Conservation (phyloP, 208 protist species). For the Leishmania arabica region DNA sequence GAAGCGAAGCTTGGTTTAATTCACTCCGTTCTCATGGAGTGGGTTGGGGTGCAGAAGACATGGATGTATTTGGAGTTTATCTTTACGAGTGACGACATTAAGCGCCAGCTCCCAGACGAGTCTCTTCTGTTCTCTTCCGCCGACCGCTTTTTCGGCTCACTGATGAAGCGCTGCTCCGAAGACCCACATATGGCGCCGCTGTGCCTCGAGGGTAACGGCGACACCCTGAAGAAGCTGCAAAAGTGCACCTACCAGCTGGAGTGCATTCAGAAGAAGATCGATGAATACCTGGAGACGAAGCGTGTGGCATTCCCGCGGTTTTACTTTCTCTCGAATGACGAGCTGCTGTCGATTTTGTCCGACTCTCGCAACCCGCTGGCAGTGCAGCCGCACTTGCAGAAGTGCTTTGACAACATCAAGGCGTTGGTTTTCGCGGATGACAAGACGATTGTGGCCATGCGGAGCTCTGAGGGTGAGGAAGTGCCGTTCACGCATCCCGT, state of each 20-base stretch:
- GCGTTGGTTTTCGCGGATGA: constrained; percentile 77
- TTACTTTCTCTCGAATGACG: constrained; percentile 98
- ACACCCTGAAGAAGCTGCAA: constrained; percentile 84
- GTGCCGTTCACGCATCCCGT: constrained; percentile 83
- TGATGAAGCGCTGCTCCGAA: constrained; percentile 83
- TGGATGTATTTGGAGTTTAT: constrained; percentile 99
- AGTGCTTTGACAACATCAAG: constrained; percentile 96
- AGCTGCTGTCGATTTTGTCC: constrained; percentile 97
- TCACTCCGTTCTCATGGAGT: constrained; percentile 90
- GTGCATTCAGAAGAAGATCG: constrained; percentile 94
- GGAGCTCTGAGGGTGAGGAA: constrained; percentile 89
- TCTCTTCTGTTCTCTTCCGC: constrained; percentile 85
- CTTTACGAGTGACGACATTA: constrained; percentile 97
- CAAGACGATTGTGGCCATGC: constrained; percentile 87
- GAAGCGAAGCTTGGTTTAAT: constrained; percentile 79
- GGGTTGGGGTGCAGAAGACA: constrained; percentile 93
- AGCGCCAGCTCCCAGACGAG: constrained; percentile 92
- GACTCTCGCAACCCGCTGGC: constrained; percentile 95
- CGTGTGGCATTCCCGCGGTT: constrained; percentile 95
- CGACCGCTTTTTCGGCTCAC: constrained; percentile 86
- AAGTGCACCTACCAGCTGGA: constrained; percentile 91
- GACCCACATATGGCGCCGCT: constrained; percentile 84
- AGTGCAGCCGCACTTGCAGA: constrained; percentile 95
- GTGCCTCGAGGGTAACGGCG: constrained; percentile 63
- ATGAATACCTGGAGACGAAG: constrained; percentile 97